Percentiles rank a stretch among this genome's conserved stretches.
Evolutionary conservation across 2,329 filamentous ascomycete species (phyloP).

Genomic region (Pseudogymnoascus sp.): DNA sequence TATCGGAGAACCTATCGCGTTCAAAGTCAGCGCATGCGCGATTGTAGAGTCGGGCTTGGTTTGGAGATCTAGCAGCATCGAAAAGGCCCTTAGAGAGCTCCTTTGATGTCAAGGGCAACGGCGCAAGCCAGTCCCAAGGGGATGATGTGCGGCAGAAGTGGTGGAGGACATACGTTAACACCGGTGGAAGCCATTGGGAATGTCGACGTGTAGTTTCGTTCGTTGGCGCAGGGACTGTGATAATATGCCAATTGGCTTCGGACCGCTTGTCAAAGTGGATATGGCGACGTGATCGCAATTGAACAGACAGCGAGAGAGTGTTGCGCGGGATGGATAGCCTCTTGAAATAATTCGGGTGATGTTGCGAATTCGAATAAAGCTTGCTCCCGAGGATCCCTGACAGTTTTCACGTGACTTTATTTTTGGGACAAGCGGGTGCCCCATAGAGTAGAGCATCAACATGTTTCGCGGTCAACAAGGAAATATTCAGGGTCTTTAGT

Average conservation of each 20-base stretch:
- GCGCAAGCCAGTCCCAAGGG: background rate
- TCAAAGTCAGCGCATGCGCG: background rate
- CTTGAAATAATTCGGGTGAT: slow-evolving; percentile 14
- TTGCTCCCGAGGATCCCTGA: slow-evolving; percentile 13
- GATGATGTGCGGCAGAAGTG: slow-evolving; percentile 15
- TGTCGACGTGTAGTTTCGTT: slow-evolving; percentile 11
- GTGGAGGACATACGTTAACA: slow-evolving; percentile 43
- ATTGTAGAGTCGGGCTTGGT: background rate
- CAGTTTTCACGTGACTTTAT: slow-evolving; percentile 3
- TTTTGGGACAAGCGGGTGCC: slow-evolving; percentile 13
- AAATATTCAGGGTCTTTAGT: slow-evolving; percentile 10
- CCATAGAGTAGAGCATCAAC: slow-evolving; percentile 1
- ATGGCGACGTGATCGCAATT: slow-evolving; percentile 10
- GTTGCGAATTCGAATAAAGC: slow-evolving; percentile 13
- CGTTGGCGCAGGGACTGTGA: background rate
- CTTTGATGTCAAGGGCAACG: background rate
- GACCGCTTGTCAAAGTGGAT: background rate
- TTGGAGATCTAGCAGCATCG: background rate
- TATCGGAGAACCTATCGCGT: slow-evolving; percentile 81
- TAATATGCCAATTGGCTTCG: slow-evolving; percentile 12
- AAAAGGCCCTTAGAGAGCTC: background rate
- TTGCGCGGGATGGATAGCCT: slow-evolving; percentile 11
- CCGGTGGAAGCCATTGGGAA: slow-evolving; percentile 39
- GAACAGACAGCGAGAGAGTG: background rate
- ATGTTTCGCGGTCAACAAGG: slow-evolving; percentile 9